Conservation (phyloP, 306 rosid species). For the Vigna hirtella region DNA sequence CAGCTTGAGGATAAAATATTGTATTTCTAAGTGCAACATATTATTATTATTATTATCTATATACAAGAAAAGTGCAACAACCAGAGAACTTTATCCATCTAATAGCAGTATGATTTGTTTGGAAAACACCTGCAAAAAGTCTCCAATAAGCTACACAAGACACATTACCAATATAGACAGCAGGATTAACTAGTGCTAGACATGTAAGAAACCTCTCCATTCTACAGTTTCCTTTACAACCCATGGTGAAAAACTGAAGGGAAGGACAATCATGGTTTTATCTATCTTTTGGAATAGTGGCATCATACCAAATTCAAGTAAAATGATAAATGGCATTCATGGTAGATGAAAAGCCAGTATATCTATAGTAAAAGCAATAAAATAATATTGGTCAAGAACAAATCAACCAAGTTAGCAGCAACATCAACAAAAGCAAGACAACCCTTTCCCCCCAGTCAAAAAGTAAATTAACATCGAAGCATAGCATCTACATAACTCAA, state of each 20-base stretch:
- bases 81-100: conserved; percentile 1
- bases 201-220: not conserved
- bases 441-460: not conserved
- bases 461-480: not conserved
- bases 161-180: not conserved
- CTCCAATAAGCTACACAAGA: not conserved
- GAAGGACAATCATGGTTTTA: conserved; percentile 3
- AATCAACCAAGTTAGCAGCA: not conserved
- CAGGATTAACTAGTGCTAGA: not conserved
- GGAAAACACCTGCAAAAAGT: not conserved
- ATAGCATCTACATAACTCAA: not conserved
- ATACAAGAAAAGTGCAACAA: not conserved
- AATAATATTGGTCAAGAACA: not conserved
- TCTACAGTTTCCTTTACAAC: not conserved
- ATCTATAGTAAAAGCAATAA: conserved; percentile 16
- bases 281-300: not conserved
- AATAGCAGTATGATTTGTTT: not conserved
- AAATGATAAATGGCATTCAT: not conserved
- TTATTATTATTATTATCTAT: not conserved
- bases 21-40: not conserved
- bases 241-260: not conserved
- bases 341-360: not conserved
- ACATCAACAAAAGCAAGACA: conserved; percentile 15
- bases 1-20: not conserved
- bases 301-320: not conserved